A percentile compares a stretch with the other conserved stretches of the same genome.
Conservation (phyloP, 2,329 filamentous ascomycete species). For the Colletotrichum sp. region DNA sequence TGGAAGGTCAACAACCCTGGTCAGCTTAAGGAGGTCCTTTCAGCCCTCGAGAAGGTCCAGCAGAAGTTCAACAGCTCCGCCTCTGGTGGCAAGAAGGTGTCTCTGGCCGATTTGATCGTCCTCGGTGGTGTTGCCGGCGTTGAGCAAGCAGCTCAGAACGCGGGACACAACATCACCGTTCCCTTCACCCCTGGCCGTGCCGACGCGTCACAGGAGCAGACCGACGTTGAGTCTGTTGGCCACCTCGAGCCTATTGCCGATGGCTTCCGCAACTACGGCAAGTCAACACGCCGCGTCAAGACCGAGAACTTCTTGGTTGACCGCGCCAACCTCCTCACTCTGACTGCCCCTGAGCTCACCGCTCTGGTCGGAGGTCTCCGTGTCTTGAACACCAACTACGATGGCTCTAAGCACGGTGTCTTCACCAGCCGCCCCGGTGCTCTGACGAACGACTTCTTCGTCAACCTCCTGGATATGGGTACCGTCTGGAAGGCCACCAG, state of each 20-base stretch:
- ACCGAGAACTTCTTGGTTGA: conserved; percentile 76
- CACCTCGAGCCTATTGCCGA: conserved; percentile 73
- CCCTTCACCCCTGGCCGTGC: conserved; percentile 76
- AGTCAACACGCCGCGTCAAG: conserved; percentile 62
- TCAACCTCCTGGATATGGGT: conserved; percentile 74
- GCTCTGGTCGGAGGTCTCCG: conserved; percentile 77
- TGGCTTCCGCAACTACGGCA: conserved; percentile 81
- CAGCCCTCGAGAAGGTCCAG: conserved; percentile 68
- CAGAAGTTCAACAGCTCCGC: conserved; percentile 73
- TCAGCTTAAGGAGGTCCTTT: conserved; percentile 67
- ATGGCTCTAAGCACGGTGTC: conserved; percentile 70
- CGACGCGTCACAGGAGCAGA: conserved; percentile 75
- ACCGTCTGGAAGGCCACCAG: conserved; percentile 66
- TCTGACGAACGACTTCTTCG: conserved; percentile 82
- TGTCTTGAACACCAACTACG: conserved; percentile 72
- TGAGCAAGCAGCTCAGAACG: conserved; percentile 69
- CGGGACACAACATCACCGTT: conserved; percentile 57
- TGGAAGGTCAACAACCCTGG: conserved; percentile 79
- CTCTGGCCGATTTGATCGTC: conserved; percentile 78
- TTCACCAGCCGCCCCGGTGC: conserved; percentile 71
- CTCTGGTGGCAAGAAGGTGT: conserved; percentile 71
- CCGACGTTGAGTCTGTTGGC: conserved; percentile 68
- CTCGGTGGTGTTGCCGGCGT: conserved; percentile 72
- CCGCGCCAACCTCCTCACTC: conserved; percentile 71
- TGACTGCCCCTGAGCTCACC: conserved; percentile 74